These are phyloP conservation scores for Phaffomyces opuntiae DNA, from an alignment of 805 yeast genomes.

Conservation along the genomic window DNA sequence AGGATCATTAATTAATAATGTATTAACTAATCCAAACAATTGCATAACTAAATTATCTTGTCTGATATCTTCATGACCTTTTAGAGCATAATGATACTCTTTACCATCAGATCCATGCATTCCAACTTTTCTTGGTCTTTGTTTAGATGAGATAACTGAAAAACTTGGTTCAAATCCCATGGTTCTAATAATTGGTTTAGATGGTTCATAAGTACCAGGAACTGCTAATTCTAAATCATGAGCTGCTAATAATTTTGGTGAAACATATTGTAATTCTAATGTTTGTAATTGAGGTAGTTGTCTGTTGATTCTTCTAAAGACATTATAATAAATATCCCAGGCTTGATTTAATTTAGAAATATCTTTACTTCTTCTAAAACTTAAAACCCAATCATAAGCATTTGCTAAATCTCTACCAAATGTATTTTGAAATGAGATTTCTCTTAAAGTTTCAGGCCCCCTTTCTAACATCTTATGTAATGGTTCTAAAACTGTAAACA, in stretches of 20 bases:
- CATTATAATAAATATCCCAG: conserved; percentile 94
- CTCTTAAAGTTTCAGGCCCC: conserved; percentile 90
- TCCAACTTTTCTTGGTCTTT: conserved; percentile 82
- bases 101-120: conserved; percentile 89
- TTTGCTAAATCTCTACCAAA: conserved; percentile 90
- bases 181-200: conserved; percentile 70
- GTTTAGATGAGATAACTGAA: conserved; percentile 88
- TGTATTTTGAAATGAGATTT: conserved; percentile 84
- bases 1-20: conserved; percentile 79
- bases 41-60: conserved; percentile 98
- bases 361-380: conserved; percentile 79
- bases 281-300: conserved; percentile 83
- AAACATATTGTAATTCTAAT: conserved; percentile 85
- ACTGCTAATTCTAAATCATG: conserved; percentile 78
- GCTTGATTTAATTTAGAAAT: conserved; percentile 89
- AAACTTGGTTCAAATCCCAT: conserved; percentile 73
- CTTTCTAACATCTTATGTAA: conserved; percentile 75
- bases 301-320: conserved; percentile 83
- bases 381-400: conserved; percentile 89
- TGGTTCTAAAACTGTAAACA: conserved; percentile 88
- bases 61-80: conserved; percentile 97
- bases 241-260: conserved; percentile 81
- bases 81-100: conserved; percentile 72
- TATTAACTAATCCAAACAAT: conserved; percentile 89
- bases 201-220: conserved; percentile 90